Evolutionary conservation across 2,329 filamentous ascomycete species (phyloP), one percentile per base, ranked within the genome.

Genomic region (Trichoderma semiorbis): DNA sequence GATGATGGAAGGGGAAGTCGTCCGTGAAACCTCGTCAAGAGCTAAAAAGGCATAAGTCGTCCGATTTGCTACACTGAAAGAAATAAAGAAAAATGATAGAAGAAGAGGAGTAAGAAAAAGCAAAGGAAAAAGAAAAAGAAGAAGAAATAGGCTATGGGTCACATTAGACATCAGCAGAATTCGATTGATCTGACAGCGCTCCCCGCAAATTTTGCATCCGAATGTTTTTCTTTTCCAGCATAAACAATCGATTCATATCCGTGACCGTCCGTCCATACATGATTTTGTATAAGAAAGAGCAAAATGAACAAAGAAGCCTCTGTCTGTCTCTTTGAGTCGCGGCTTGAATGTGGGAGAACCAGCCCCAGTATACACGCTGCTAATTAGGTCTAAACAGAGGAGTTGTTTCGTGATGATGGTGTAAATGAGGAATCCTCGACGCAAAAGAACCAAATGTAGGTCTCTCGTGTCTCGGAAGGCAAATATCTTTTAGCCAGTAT

Each of bases 361-460:
- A 71, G 73, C 73, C 73, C 72, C 72, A 55, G 67, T 66, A 75
- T 73, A 74, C 74, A 74, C 69, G 67, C 58, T 73, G 71, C 65
- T 68, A 62, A 62, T 66, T 55, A 67, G 70, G 30, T 67, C 60
- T 57, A 65, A 43, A 64, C 58, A 63, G 71, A 70, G 55, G 62
- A 61, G 63, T 32, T 72, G 64, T 47, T 60, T 68, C 63, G 55
- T 68, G 32, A 43, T 36, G 34, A 43, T 57, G 47, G 68, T 70
- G 39, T 69, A 62, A 34, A 69, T 53, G 57, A 62, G 55, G 62
- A 66, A 67, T 34, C 36, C 55, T 67, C 63, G 55, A 43, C 34
- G 21, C 55, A 50, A 10, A 50, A 43, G 63, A 53, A 21, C 26
- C 16, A 60, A 36, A n/a, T n/a, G 34, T 16, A 43, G 65, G 21